Evolutionary conservation across 768 basidiomycete species (phyloP), one percentile per base, ranked within the genome.

Genomic region (Lanmaoa rubissima): DNA sequence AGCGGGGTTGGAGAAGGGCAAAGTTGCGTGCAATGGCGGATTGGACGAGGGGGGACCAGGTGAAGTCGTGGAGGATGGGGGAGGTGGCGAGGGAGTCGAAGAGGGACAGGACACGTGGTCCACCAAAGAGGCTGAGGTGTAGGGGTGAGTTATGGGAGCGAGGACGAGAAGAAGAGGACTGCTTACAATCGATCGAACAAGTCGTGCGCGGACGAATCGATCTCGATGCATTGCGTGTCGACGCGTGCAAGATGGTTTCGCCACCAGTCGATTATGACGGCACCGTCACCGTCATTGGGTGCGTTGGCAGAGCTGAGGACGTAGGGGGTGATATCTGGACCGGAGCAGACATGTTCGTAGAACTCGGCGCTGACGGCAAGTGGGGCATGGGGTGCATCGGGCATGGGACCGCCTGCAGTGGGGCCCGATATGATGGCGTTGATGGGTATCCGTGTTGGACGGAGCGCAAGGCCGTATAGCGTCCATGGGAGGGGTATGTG

Each of bases 381-480:
- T 2, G 74, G 55, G 28, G 59, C 32, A 54, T 51, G 21, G 41
- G 61, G 59, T 11, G 68, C 57, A 4, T 65, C 36, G 7, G 71
- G 51, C 58, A 73, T 71, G 28, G 74, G 70, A 0, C 77, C 81
- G 1, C 84, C 84, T 4, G 82, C 81, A 1, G 80, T 74, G 5
- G 83, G 82, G 1, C 85, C 84, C 0, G 78, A 74, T 19, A 86
- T 73, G 58, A 85, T 82, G 1, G 85, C 82, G 45, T 84, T 83
- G 40, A 86, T 63, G 0, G 86, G 86, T 45, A 85, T 75, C 5
- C 74, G 73, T 1, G 78, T 73, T 5, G 81, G 78, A 21, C 83
- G 76, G 51, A 85, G 72, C 0, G 79, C 73, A 53, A 81, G 77
- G 58, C 80, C 81, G 57, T 84, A 82, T 1, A 84, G 50, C 3